These are phyloP conservation scores for Taxillus chinensis DNA, from an alignment of 164 flowering plant genomes.

Conservation along the genomic window DNA sequence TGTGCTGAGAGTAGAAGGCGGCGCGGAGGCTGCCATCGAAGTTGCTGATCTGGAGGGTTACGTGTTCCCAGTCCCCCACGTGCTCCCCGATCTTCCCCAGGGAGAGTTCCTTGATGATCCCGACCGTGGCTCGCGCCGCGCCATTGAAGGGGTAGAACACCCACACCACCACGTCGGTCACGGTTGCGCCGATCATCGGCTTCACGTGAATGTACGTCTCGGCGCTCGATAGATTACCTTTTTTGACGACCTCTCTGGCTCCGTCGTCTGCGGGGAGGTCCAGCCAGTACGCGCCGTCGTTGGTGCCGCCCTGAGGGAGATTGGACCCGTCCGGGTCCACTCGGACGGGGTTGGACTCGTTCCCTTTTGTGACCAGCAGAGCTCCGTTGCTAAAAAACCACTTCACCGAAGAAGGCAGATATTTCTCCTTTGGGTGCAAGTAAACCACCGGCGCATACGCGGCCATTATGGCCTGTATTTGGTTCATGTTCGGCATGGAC, in stretches of 20 bases:
- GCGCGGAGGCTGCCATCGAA: constrained; percentile 34
- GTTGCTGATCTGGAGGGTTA: constrained; percentile 47
- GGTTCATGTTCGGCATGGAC: constrained; percentile 50
- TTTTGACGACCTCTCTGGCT: constrained; percentile 37
- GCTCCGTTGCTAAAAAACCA: constrained; percentile 83
- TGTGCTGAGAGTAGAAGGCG: constrained; percentile 36
- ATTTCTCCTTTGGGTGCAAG: constrained; percentile 68
- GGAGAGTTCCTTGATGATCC: constrained; percentile 7
- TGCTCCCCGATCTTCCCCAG: constrained; percentile 49
- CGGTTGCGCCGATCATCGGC: constrained; percentile 64
- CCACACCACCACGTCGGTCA: constrained; percentile 71
- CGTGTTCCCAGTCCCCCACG: constrained; percentile 65
- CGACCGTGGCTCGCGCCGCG: constrained; percentile 31
- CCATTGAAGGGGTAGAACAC: constrained; percentile 84
- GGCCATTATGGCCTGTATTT: constrained; percentile 38
- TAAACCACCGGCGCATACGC: constrained; percentile 59
- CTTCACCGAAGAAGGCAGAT: constrained; percentile 58
- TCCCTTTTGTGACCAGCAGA: constrained; percentile 35
- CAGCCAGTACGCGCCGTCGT: constrained; percentile 72
- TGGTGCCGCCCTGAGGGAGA: constrained; percentile 71
- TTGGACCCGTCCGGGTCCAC: constrained; percentile 55
- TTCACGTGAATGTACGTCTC: constrained; percentile 59
- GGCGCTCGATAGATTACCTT: constrained; percentile 42
- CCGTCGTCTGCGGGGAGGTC: constrained; percentile 50
- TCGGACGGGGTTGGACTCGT: constrained; percentile 36